Conservation (phyloP, 345 rosid genomes). For the Eucalyptus cloeziana region DNA sequence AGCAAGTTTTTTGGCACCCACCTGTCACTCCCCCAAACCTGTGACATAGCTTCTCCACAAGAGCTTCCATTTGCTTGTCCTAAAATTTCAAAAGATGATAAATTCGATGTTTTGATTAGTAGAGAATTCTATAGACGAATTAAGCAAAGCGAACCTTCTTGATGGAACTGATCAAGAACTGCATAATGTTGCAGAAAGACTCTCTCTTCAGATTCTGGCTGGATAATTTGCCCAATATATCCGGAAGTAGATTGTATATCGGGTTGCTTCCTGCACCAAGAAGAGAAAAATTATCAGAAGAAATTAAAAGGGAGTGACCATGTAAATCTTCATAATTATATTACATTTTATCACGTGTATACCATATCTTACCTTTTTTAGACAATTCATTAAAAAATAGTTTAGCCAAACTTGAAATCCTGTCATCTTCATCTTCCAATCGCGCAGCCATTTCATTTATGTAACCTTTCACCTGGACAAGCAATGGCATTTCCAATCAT, state of each 20-base stretch:
- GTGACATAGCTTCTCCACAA: slow-evolving; percentile 97
- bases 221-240: slow-evolving; percentile 78
- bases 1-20: slow-evolving; percentile 1
- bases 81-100: slow-evolving; percentile 11
- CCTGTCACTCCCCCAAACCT: slow-evolving; percentile 92
- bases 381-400: slow-evolving; percentile 89
- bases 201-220: slow-evolving; percentile 65
- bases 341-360: background rate
- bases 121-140: background rate
- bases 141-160: slow-evolving; percentile 50
- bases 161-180: slow-evolving; percentile 86
- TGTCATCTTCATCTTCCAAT: slow-evolving; percentile 76
- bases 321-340: background rate
- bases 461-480: slow-evolving; percentile 83
- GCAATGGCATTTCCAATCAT: slow-evolving; percentile 1
- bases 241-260: slow-evolving; percentile 90
- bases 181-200: slow-evolving; percentile 90
- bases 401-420: slow-evolving; percentile 87
- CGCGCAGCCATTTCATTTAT: slow-evolving; percentile 89
- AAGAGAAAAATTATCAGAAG: background rate
- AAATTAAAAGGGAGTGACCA: background rate
- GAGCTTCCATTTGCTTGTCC: slow-evolving; percentile 99
- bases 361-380: slow-evolving; percentile 60
- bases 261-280: slow-evolving; percentile 78
- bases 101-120: background rate